Evolutionary conservation across 2,329 filamentous ascomycete species (phyloP), one percentile per base, ranked within the genome.

Genomic region (Epichloe brachyelytri): DNA sequence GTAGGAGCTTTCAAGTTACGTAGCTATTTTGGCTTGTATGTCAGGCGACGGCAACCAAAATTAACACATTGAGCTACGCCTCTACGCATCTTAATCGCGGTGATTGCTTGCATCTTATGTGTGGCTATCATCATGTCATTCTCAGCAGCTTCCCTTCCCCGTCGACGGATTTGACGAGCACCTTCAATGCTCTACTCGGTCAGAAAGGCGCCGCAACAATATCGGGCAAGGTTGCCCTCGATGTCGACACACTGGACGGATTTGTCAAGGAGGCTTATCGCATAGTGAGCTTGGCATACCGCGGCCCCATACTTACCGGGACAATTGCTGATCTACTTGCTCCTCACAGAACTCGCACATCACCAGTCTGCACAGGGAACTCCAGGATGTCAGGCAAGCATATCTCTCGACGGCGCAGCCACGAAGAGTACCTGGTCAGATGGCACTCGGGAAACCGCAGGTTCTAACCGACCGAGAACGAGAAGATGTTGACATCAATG

Each of bases 201-300:
- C 76, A 76, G 60, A 70, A 75, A 58, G 78, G 78, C 66, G 75
- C 76, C 43, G 69, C 71, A 30, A 68, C 73, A 7, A 73, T 76
- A 60, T 44, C 60, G 62, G 55, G 73, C 73, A 56, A 71, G 65
- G 51, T 59, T 73, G 46, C 30, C 12, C 48, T 58, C 4, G 54
- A 58, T 38, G 38, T 52, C 33, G 71, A 77, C 57, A 75, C 68
- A 58, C 77, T 93, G 48, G 87, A 96, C 65, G 85, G 86, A 60
- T 98, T 97, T 64, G 73, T 97, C 36, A 89, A 91, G 63, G 91
- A 97, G 69, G 93, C 93, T 49, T 93, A 95, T 69, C 81, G 85
- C 64, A 96, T 97, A 67, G 90, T 94, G 72, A 62, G 77, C 67
- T 55, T 59, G 57, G 12, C 15, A 10, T 15, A 54, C 57, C 48